Evolutionary conservation across 768 basidiomycete species (phyloP), one percentile per base, ranked within the genome.

Genomic region (Rickenella mellea): DNA sequence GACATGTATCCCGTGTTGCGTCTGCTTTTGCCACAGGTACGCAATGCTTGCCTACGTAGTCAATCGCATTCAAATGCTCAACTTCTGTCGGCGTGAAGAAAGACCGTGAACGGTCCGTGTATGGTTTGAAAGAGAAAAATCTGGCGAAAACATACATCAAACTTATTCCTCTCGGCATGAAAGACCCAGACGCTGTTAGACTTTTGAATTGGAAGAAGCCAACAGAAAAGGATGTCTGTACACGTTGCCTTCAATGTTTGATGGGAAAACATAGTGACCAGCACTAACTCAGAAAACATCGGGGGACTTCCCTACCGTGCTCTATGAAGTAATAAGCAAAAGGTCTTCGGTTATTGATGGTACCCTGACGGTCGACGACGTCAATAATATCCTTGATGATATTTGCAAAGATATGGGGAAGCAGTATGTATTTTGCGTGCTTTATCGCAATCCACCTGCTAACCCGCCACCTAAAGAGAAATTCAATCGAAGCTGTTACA

Each of bases 41-140:
- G 62, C 59, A 20, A 17, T 1, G 21, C 14, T 24, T 15, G 24
- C 9, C 25, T 15, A 22, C 15, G 2, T 9, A 15, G 20, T 20
- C 7, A n/a, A 5, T 5, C 21, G 15, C 20, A 27, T 45, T 12
- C 17, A 26, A 4, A 12, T 9, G 42, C 36, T 14, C 27, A 20
- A 12, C 22, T 4, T 30, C n/a, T n/a, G n/a, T n/a, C n/a, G 7
- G 5, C 39, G 11, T 44, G 17, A 58, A 98, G 91, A 88, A 96
- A 76, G 96, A 98, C 58, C 74, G 83, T 26, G 90, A 97, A 48
- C 79, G 96, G 41, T 76, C 88, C 0, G 81, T 92, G 0, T 99
- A 98, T 59, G 88, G 91, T 11, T 61, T 96, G 50, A 99, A 99
- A 58, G 96, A 99, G 66, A 86, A 85, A 64, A 87, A 85, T 55